These are phyloP conservation scores for Psidium guajava DNA, from an alignment of 345 rosid genomes.

Conservation along the genomic window DNA sequence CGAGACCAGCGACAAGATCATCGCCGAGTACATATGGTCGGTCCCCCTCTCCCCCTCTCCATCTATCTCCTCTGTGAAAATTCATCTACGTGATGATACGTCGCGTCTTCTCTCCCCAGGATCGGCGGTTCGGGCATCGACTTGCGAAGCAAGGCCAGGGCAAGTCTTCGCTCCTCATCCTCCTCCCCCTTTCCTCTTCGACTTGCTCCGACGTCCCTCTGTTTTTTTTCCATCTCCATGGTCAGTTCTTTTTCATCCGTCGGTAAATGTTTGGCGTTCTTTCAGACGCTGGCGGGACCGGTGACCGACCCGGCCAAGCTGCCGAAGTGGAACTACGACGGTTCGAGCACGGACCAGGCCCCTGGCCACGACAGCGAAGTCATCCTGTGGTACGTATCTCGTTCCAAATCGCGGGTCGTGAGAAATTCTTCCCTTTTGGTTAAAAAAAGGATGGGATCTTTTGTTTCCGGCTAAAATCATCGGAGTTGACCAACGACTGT, in stretches of 20 bases:
- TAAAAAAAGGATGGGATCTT: neutral
- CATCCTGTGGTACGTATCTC: slow-evolving; percentile 43
- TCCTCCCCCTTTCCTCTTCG: neutral
- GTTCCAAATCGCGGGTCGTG: neutral
- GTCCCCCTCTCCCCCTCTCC: neutral
- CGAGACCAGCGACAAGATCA: slow-evolving; percentile 45
- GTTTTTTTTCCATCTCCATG: neutral
- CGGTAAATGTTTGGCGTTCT: neutral
- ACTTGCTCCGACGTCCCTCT: neutral
- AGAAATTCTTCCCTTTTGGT: neutral
- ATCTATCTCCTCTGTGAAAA: neutral
- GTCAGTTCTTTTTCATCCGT: neutral
- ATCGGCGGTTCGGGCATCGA: slow-evolving; percentile 77
- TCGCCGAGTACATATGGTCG: slow-evolving; percentile 78
- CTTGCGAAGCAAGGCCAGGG: slow-evolving; percentile 72
- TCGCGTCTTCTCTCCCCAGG: slow-evolving; percentile 15
- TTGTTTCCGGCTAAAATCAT: neutral
- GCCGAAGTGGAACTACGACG: slow-evolving; percentile 83
- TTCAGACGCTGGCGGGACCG: slow-evolving; percentile 46
- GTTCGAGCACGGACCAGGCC: slow-evolving; percentile 73
- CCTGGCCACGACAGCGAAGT: slow-evolving; percentile 76
- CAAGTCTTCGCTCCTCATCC: neutral
- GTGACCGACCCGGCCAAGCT: slow-evolving; percentile 48
- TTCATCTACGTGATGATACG: neutral
- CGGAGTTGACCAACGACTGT: neutral